Evolutionary conservation across 2,329 filamentous ascomycete species (phyloP).

Genomic region (Blumeria graminis): DNA sequence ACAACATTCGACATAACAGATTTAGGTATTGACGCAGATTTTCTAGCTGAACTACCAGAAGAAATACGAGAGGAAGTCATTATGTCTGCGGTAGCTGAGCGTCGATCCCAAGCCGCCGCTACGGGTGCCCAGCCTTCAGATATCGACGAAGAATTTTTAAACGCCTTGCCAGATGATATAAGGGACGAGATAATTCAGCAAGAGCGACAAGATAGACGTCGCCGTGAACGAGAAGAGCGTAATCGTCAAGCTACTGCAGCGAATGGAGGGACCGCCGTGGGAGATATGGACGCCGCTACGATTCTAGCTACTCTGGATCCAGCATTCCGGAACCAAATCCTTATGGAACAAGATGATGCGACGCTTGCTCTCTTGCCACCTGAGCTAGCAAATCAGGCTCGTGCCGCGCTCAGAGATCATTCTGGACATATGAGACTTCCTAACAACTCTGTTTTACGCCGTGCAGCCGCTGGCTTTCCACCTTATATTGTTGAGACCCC

Average conservation of each 20-base stretch:
- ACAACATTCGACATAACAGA: constrained; percentile 82
- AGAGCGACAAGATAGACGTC: constrained; percentile 69
- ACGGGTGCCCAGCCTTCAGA: constrained; percentile 53
- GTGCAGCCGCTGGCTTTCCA: constrained; percentile 25
- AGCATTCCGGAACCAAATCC: constrained; percentile 57
- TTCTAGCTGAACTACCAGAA: constrained; percentile 89
- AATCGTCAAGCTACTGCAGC: constrained; percentile 38
- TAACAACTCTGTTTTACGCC: constrained; percentile 15
- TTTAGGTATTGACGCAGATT: constrained; percentile 81
- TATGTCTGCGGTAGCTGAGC: constrained; percentile 64
- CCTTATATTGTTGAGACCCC: constrained; percentile 11
- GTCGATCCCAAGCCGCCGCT: constrained; percentile 52
- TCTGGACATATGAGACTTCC: constrained; percentile 8
- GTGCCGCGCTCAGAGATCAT: constrained; percentile 32
- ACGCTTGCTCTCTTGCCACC: constrained; percentile 64
- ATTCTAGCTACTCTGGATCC: constrained; percentile 81
- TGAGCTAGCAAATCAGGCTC: constrained; percentile 67
- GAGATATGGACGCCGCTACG: constrained; percentile 71
- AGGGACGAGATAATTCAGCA: constrained; percentile 77
- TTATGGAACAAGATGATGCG: constrained; percentile 80
- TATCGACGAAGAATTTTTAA: constrained; percentile 80
- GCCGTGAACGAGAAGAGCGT: constrained; percentile 61
- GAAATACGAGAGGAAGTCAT: constrained; percentile 92
- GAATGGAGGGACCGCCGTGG: constrained; percentile 25
- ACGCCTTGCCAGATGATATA: constrained; percentile 75